phyloP scores from a whole-genome alignment of 306 rosid species.

The Hippophae tibetana region DNA sequence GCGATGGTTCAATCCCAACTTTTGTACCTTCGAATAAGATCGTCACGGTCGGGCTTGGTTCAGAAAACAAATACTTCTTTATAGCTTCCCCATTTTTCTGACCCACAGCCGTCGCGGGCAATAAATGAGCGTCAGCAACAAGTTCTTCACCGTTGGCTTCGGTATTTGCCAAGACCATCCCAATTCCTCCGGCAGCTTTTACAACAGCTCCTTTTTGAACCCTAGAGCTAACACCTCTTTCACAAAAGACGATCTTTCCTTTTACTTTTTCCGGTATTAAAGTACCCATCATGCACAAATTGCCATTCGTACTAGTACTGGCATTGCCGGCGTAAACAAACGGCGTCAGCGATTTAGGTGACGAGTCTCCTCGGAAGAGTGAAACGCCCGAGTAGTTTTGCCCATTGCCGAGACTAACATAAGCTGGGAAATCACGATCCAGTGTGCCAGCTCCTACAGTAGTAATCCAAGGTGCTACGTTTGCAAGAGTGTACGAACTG shows the following conservation, averaged over 20 bases:
- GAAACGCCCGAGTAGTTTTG: slow-evolving; percentile 40
- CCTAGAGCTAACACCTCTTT: slow-evolving; percentile 35
- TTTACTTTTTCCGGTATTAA: slow-evolving; percentile 36
- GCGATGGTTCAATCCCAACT: slow-evolving; percentile 57
- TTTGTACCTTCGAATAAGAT: slow-evolving; percentile 32
- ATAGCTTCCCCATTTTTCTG: slow-evolving; percentile 35
- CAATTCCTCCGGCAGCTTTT: slow-evolving; percentile 53
- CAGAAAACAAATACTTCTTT: slow-evolving; percentile 32
- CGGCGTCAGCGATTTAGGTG: slow-evolving; percentile 29
- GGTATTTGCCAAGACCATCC: slow-evolving; percentile 55
- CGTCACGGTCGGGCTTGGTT: slow-evolving; percentile 36
- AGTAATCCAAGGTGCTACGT: too few relatives aligned
- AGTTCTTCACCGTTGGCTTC: slow-evolving; percentile 47
- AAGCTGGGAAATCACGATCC: too few relatives aligned
- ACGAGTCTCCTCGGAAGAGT: slow-evolving; percentile 36
- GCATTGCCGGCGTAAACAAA: slow-evolving; percentile 42
- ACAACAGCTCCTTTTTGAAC: slow-evolving; percentile 38
- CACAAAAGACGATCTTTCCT: slow-evolving; percentile 66
- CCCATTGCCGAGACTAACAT: too few relatives aligned
- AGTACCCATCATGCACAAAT: slow-evolving; percentile 25
- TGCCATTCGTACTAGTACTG: slow-evolving; percentile 26
- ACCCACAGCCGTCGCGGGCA: slow-evolving; percentile 53
- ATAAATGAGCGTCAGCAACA: slow-evolving; percentile 37
- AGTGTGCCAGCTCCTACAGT: too few relatives aligned
- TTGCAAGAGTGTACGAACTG: neutral